Conservation (phyloP, 2,329 filamentous ascomycete species). For the Xylariaceae sp. region DNA sequence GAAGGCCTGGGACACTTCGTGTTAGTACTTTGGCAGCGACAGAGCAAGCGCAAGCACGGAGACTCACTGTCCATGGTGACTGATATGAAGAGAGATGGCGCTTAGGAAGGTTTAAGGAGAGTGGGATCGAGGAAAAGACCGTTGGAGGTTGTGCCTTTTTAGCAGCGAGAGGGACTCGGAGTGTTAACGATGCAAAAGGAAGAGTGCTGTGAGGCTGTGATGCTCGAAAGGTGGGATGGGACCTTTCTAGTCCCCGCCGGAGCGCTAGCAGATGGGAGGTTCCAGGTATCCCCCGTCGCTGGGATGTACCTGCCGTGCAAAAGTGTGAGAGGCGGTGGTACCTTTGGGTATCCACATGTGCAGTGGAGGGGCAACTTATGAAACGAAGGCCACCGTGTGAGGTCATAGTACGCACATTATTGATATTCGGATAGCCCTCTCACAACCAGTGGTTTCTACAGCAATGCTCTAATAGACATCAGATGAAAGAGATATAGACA, state of each 20-base stretch:
- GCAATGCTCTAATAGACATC: too few species aligned
- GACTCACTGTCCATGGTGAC: constrained; percentile 19
- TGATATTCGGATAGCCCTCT: too few species aligned
- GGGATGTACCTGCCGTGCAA: not conserved
- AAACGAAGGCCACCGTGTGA: not conserved
- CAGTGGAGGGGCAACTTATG: constrained; percentile 7
- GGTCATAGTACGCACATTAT: too few species aligned
- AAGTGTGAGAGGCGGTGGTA: not conserved
- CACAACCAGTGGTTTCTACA: too few species aligned
- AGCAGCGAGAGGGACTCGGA: not conserved
- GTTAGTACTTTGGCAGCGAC: constrained; percentile 9
- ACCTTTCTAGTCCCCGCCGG: constrained; percentile 3
- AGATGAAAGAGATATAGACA: too few species aligned
- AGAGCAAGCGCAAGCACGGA: not conserved
- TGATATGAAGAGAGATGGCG: not conserved
- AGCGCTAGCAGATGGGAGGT: not conserved
- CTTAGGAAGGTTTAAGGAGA: not conserved
- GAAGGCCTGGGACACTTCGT: constrained; percentile 12
- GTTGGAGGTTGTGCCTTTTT: not conserved
- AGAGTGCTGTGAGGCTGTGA: constrained; percentile 10
- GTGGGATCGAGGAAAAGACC: not conserved
- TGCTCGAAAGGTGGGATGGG: constrained; percentile 8
- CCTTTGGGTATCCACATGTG: not conserved
- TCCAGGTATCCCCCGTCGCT: not conserved
- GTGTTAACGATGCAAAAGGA: constrained; percentile 6